Evolutionary conservation across 108 stramenopile species (phyloP).

Genomic region (Cylindrotheca closterium): DNA sequence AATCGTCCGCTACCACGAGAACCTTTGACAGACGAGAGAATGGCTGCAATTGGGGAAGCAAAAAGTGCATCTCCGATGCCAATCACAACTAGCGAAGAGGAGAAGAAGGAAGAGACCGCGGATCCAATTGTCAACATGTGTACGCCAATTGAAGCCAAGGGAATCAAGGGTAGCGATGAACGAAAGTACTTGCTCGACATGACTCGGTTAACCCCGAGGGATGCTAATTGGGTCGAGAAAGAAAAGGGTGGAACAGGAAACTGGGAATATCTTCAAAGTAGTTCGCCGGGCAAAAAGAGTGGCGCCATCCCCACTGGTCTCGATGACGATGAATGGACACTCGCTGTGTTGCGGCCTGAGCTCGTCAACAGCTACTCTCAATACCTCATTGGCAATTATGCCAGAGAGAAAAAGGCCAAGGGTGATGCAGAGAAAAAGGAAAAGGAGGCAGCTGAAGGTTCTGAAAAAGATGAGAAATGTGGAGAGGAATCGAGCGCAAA

Average conservation of each 20-base stretch:
- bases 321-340: conserved; percentile 78
- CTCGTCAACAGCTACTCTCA: conserved; percentile 72
- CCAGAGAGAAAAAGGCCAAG: conserved; percentile 35
- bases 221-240: conserved; percentile 91
- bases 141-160: conserved; percentile 91
- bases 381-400: conserved; percentile 49
- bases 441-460: conserved; percentile 18
- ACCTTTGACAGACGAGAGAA: conserved; percentile 57
- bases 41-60: conserved; percentile 50
- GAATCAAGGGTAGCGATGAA: conserved; percentile 89
- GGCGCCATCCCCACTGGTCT: conserved; percentile 35
- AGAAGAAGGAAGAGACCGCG: conserved; percentile 30
- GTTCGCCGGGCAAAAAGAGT: background rate
- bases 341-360: conserved; percentile 81
- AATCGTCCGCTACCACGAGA: conserved; percentile 49
- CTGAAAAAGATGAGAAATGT: conserved; percentile 18
- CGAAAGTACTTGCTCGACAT: conserved; percentile 92
- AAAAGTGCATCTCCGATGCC: conserved; percentile 20
- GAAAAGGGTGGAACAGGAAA: conserved; percentile 72
- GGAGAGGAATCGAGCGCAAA: conserved; percentile 10
- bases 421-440: conserved; percentile 23
- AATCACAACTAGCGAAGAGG: conserved; percentile 29
- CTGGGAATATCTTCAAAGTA: conserved; percentile 46
- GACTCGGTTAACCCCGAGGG: conserved; percentile 89
- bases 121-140: conserved; percentile 55